Evolutionary conservation across 192 early-diverging fungal species (phyloP).

Genomic region (Paraglomus brasilianum): DNA sequence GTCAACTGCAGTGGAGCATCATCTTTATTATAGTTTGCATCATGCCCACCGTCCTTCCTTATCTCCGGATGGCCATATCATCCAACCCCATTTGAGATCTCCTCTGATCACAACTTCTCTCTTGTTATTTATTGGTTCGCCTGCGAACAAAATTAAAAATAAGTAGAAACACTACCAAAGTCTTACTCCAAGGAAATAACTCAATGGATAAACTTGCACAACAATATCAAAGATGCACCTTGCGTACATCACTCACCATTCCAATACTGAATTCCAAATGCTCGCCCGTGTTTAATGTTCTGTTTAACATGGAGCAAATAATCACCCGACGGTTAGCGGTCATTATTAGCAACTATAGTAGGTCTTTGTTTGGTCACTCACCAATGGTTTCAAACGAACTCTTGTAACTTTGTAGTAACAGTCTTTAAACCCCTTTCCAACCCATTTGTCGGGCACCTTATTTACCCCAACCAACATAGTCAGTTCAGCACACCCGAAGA

Average conservation of each 20-base stretch:
- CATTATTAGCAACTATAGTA: not conserved
- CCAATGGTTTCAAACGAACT: constrained; percentile 2
- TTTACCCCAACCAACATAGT: not conserved
- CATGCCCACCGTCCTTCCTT: not conserved
- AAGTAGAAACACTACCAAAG: not conserved
- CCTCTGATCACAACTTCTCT: not conserved
- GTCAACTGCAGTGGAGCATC: not conserved
- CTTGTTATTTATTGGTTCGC: not conserved
- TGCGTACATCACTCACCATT: constrained; percentile 3
- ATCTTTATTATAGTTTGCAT: not conserved
- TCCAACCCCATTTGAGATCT: constrained; percentile 8
- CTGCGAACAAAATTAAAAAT: not conserved
- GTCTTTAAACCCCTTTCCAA: not conserved
- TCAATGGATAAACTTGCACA: not conserved
- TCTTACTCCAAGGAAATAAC: not conserved
- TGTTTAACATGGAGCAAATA: constrained; percentile 1
- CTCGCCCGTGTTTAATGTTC: constrained; percentile 8
- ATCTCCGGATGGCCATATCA: constrained; percentile 2
- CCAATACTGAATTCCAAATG: constrained; percentile 19
- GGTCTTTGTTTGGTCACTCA: not conserved
- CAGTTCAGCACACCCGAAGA: not conserved
- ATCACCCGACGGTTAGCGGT: not conserved
- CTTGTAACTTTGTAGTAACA: constrained; percentile 19
- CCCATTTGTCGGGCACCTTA: constrained; percentile 12
- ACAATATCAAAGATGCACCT: no score